Base-by-base conservation (phyloP, 371 early-diverging fungal genomes). In the Batkoa obscura region DNA sequence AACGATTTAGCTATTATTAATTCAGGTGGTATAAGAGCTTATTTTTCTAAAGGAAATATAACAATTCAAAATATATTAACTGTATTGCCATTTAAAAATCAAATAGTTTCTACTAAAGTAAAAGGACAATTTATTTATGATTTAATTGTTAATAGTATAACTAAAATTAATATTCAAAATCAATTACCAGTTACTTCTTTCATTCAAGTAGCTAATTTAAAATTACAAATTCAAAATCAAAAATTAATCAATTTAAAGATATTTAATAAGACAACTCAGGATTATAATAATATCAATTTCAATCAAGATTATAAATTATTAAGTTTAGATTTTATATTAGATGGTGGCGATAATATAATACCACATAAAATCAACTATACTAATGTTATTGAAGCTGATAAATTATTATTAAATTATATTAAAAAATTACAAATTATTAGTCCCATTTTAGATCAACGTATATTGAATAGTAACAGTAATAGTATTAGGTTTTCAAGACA, bases 61-160 rank as follows among this genome's bases (percentile, higher is more conserved):
- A 71, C 74, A 3, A 57, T 68, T 36, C 74, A 72, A 51, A 61
- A 65, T 51, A 58, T 81, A 54, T 46, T 78, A 54, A 69, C 68
- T 5, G 61, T 73, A 0, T 63, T 80, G 9, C 82, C 84, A 12
- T 81, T 76, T 48, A 74, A 72, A 34, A 79, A 75, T 60, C 36
- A 59, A 1, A 9, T 81, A 35, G 66, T 65, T 3, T 64, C 65
- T 15, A 62, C 67, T 42, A 51, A 62, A 5, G 52, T 73, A 57
- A 61, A 70, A 0, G 83, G 83, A 41, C 31, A 55, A 2, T 60
- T 67, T 50, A 60, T 71, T 58, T 43, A 62, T 43, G 50, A 56
- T 13, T 55, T 73, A 31, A 58, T 78, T 36, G 73, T 71, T 56
- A 62, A 65, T 4, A 64, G 61, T 17, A 52, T 62, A 10, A 34